A percentile compares a stretch with the other conserved stretches of the same genome.
Evolutionary conservation across 2,329 filamentous ascomycete genomes (phyloP).

Genomic region (Acrodontium crateriforme): DNA sequence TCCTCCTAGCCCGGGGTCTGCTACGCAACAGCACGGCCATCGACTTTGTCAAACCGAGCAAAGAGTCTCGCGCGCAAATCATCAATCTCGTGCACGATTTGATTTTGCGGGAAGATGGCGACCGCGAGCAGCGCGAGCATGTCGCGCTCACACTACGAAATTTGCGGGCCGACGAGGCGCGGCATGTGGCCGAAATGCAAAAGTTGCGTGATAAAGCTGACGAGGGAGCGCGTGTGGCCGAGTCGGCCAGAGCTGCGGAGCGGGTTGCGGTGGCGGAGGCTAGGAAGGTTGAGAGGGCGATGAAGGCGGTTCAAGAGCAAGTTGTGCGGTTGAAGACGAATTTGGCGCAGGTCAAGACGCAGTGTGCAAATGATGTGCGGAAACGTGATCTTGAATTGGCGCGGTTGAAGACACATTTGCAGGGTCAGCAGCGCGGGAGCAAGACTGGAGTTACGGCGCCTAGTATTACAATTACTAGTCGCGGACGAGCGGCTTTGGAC

Average conservation of each 20-base stretch:
- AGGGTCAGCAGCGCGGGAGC: constrained; percentile 44
- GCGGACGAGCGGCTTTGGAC: constrained; percentile 32
- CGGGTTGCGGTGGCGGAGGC: constrained; percentile 72
- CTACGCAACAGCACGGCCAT: constrained; percentile 55
- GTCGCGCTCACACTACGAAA: constrained; percentile 65
- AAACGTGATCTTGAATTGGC: constrained; percentile 84
- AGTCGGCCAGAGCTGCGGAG: constrained; percentile 59
- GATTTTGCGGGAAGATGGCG: constrained; percentile 81
- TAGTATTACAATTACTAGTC: constrained; percentile 34
- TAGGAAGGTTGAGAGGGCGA: constrained; percentile 59
- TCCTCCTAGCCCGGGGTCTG: constrained; percentile 49
- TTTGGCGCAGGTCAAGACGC: constrained; percentile 68
- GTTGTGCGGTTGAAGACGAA: constrained; percentile 63
- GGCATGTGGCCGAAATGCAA: constrained; percentile 51
- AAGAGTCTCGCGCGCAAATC: constrained; percentile 65
- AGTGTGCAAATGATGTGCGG: constrained; percentile 81
- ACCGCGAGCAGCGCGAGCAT: constrained; percentile 76
- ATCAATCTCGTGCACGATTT: constrained; percentile 92
- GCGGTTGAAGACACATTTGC: constrained; percentile 72
- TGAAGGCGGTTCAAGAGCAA: constrained; percentile 69
- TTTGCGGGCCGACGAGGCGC: constrained; percentile 60
- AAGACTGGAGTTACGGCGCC: constrained; percentile 31
- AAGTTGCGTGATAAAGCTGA: constrained; percentile 26
- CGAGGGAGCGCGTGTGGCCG: constrained; percentile 54
- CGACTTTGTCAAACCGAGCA: constrained; percentile 60